Percentiles rank a stretch among this genome's conserved stretches.
Conservation (phyloP, 805 yeast species). For the Cyberlindnera mississippiensis region DNA sequence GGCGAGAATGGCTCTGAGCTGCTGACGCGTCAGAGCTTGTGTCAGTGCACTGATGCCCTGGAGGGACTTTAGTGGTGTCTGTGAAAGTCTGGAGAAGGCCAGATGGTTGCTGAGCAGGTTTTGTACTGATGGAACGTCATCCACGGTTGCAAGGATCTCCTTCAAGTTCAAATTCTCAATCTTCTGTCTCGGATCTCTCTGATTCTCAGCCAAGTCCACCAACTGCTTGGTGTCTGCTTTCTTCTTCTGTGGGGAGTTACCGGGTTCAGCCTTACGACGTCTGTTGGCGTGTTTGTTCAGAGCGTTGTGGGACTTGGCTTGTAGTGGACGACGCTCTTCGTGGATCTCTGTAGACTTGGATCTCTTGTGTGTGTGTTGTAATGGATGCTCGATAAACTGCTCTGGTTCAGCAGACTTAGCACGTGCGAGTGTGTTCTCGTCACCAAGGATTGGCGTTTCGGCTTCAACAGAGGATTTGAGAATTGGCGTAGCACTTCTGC, state of each 20-base stretch:
- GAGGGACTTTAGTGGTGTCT: constrained; percentile 77
- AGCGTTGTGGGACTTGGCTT: constrained; percentile 14
- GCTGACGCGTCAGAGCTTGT: constrained; percentile 40
- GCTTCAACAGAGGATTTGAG: constrained; percentile 7
- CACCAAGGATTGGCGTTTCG: background rate
- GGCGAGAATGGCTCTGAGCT: constrained; percentile 41
- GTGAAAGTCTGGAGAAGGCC: constrained; percentile 84
- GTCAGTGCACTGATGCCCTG: constrained; percentile 57
- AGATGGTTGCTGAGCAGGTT: constrained; percentile 76
- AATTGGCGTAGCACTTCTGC: constrained; percentile 13
- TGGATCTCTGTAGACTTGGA: constrained; percentile 10
- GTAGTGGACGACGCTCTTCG: constrained; percentile 12
- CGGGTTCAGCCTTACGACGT: constrained; percentile 31
- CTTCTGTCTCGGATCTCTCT: constrained; percentile 23
- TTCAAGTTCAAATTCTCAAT: constrained; percentile 29
- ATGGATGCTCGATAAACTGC: background rate
- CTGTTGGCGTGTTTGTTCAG: constrained; percentile 22
- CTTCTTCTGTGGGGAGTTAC: constrained; percentile 29
- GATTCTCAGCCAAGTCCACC: background rate
- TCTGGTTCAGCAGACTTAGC: constrained; percentile 16
- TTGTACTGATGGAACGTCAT: constrained; percentile 48
- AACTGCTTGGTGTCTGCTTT: constrained; percentile 16
- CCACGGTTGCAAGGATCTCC: constrained; percentile 30
- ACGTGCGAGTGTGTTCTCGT: constrained; percentile 3
- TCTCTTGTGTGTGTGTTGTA: constrained; percentile 7